Conservation (phyloP, 1,284 basidiomycete genomes). For the Ceratobasidium sp. region DNA sequence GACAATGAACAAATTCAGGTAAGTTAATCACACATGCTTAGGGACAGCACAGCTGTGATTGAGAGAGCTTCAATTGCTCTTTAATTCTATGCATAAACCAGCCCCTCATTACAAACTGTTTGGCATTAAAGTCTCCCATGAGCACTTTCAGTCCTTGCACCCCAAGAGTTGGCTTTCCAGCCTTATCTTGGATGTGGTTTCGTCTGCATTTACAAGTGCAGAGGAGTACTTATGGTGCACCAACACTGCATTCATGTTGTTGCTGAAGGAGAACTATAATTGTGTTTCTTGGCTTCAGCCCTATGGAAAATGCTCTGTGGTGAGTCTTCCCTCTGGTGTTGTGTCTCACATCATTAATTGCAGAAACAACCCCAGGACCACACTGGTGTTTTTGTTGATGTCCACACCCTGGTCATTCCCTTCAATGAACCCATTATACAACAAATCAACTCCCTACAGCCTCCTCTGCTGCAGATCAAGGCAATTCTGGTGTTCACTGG, state of each 20-base stretch:
- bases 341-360: too few species aligned
- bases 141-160: neutral
- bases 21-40: too few species aligned
- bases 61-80: neutral
- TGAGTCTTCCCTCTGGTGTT: too few species aligned
- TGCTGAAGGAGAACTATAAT: neutral
- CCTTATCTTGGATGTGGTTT: neutral
- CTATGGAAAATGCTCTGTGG: neutral
- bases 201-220: neutral
- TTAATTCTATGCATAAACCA: neutral
- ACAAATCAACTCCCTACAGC: neutral
- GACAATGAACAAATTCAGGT: neutral
- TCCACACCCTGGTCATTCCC: neutral
- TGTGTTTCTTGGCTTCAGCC: neutral
- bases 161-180: neutral
- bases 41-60: too few species aligned
- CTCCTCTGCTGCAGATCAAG: neutral
- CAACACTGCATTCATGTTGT: neutral
- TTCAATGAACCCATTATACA: constrained; percentile 10
- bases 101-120: too few species aligned
- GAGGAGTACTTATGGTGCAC: neutral
- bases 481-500: neutral
- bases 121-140: too few species aligned
- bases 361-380: constrained; percentile 1
- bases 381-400: neutral